Evolutionary conservation across 2,329 filamentous ascomycete species (phyloP).

Genomic region (Alternaria sp.): DNA sequence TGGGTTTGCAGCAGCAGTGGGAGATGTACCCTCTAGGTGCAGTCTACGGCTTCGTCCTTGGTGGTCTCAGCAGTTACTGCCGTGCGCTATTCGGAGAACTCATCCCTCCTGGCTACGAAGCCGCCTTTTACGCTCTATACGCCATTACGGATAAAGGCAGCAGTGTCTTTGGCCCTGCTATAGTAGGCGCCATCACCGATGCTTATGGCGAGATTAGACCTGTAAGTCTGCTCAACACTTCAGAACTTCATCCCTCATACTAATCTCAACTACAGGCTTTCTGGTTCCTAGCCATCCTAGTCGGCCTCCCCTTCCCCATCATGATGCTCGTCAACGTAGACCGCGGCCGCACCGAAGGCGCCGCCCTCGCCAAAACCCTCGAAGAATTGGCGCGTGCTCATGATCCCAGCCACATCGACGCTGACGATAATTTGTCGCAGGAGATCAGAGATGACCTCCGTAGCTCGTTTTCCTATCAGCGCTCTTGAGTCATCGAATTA

Average conservation of each 20-base stretch:
- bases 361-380: constrained; percentile 49
- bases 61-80: constrained; percentile 91
- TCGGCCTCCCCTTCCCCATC: constrained; percentile 81
- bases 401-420: constrained; percentile 10
- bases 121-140: constrained; percentile 94
- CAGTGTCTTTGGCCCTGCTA: constrained; percentile 89
- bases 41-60: constrained; percentile 91
- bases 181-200: constrained; percentile 93
- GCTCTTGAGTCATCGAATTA: constrained; percentile 5
- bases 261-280: constrained; percentile 64
- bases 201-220: constrained; percentile 58
- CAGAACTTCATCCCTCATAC: not conserved
- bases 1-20: constrained; percentile 91
- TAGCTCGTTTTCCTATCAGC: constrained; percentile 24
- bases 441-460: constrained; percentile 19
- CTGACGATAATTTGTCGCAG: constrained; percentile 16
- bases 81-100: constrained; percentile 90
- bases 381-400: constrained; percentile 25
- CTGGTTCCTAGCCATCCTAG: constrained; percentile 85
- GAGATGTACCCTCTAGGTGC: constrained; percentile 95
- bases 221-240: constrained; percentile 28
- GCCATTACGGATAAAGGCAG: constrained; percentile 98
- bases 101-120: constrained; percentile 92
- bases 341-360: constrained; percentile 52
- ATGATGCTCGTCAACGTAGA: constrained; percentile 88